Conservation (phyloP, 257 asterid species). For the Solanum clarkiae region DNA sequence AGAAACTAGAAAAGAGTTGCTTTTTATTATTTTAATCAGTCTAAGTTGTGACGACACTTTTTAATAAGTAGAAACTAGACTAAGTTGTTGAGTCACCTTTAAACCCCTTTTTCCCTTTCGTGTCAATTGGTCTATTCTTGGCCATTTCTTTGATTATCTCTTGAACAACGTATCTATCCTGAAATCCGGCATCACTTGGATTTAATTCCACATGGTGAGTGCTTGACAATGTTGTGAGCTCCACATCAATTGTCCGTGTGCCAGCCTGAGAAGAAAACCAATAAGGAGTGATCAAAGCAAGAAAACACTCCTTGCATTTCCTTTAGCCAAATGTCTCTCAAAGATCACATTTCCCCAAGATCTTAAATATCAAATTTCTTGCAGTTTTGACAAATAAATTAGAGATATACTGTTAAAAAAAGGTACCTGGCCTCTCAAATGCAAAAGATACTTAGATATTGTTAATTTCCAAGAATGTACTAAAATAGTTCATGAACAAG, state of each 20-base stretch:
- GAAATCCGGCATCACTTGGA: slow-evolving; percentile 97
- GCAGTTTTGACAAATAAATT: not conserved
- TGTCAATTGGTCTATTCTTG: slow-evolving; percentile 82
- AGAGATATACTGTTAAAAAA: not conserved
- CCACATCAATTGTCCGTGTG: slow-evolving; percentile 66
- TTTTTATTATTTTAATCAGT: not conserved
- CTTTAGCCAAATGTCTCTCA: not conserved
- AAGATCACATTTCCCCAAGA: not conserved
- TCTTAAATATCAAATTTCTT: not conserved
- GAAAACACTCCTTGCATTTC: not conserved
- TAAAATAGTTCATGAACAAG: not conserved
- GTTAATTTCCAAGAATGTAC: not conserved
- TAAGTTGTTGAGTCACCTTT: slow-evolving; percentile 42
- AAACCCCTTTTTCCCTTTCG: slow-evolving; percentile 85
- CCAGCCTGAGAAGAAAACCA: slow-evolving; percentile 59
- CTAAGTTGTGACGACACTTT: not conserved
- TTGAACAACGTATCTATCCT: slow-evolving; percentile 91
- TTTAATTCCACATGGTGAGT: slow-evolving; percentile 83
- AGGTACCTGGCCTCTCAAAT: not conserved
- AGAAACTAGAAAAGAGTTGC: not conserved
- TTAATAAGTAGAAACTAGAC: not conserved
- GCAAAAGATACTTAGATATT: not conserved
- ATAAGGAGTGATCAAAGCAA: not conserved
- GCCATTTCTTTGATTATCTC: slow-evolving; percentile 98
- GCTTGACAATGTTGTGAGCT: slow-evolving; percentile 80